Base-by-base conservation (phyloP, 2,329 filamentous ascomycete species). In the Beauveria brongniartii region DNA sequence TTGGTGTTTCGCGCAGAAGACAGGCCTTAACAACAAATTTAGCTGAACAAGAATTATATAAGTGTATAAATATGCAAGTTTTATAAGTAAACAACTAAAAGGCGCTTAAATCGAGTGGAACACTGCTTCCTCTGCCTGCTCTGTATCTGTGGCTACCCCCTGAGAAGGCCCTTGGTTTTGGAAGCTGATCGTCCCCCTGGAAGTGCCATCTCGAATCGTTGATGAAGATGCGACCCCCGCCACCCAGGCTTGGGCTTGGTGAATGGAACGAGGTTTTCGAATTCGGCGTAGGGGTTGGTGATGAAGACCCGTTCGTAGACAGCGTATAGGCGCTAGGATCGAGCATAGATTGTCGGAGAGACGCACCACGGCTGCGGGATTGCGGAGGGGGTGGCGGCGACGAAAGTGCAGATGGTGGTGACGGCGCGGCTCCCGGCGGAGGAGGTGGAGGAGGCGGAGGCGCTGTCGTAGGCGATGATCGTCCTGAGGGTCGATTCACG, bases 71-170 rank as follows among this genome's bases (percentile, higher is more conserved):
- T 50, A 41, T 40, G 44, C 70, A 67, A 43, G 1, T 48, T n/a
- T 51, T 20, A 40, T 37, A 40, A 47, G 24, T 7, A 26, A 22
- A 59, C 26, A 10, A 52, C 68, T 62, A 73, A 24, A 88, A 80
- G 16, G 81, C 78, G 65, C 79, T 84, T 70, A 99, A 74, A 77
- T 97, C 91, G 67, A 97, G 78, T 34, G 94, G 94, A 66, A 97
- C 92, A 78, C 90, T 97, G 76, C 92, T 97, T 37, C 92, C 93
- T 70, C 93, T 84, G 9, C 94, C 94, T 41, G 94, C 94, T 64
- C 93, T 82, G 74, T 97, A 99, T 71, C 85, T 86, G 72, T 89
- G 92, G 22, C 82, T 76, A 3, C 84, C 85, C n/a, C 88, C 89
- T 1, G 80, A 75, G 70, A 95, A 97, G 1, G 89, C 86, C 68